Conservation (phyloP, 148 eudicot species). For the Diospyros kaki region DNA sequence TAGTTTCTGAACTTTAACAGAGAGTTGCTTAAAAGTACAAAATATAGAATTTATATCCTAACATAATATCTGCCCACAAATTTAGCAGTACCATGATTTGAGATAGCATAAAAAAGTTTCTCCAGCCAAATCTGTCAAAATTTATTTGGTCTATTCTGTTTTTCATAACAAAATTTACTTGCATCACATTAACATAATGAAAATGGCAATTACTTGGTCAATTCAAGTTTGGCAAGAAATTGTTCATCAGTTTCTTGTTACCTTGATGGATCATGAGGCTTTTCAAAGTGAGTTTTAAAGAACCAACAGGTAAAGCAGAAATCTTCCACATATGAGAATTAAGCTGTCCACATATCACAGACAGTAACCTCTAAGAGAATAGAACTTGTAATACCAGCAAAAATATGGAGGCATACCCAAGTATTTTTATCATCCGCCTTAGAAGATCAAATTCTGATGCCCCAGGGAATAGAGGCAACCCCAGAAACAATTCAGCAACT, state of each 20-base stretch:
- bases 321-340: background rate
- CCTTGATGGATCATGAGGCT: background rate
- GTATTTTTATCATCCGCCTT: conserved; percentile 82
- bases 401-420: conserved; percentile 58
- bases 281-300: background rate
- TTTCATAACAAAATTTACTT: too few species aligned
- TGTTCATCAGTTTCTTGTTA: background rate
- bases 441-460: conserved; percentile 95
- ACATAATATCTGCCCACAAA: background rate
- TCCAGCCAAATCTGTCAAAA: background rate
- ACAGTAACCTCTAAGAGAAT: background rate
- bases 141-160: too few species aligned
- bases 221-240: background rate
- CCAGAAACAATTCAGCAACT: conserved; percentile 92
- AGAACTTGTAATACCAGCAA: background rate
- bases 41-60: too few species aligned
- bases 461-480: conserved; percentile 94
- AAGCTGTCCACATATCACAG: background rate
- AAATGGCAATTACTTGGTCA: background rate
- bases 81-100: background rate
- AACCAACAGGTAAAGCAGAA: background rate
- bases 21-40: too few species aligned
- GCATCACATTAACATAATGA: background rate
- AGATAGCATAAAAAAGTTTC: background rate
- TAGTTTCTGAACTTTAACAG: background rate